A percentile compares a stretch with the other conserved stretches of the same genome.
These are phyloP conservation scores for Durusdinium trenchii DNA, from an alignment of 73 alveolate species.

Conservation along the genomic window DNA sequence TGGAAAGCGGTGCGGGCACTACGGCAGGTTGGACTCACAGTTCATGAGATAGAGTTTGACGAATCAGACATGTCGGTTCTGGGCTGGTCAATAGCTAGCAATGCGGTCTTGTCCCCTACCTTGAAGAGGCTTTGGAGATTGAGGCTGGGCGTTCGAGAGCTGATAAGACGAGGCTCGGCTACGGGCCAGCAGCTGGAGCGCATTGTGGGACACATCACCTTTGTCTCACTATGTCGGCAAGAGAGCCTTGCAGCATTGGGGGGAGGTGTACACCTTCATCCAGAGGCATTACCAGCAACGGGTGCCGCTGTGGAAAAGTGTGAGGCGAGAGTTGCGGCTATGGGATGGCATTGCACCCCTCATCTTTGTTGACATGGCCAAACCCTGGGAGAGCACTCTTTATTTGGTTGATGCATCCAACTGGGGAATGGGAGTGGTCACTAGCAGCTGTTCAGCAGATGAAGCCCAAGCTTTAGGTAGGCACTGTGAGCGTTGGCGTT, in stretches of 20 bases:
- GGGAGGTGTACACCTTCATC: not conserved
- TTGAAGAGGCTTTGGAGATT: not conserved
- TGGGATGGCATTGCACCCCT: not conserved
- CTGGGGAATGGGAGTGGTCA: not conserved
- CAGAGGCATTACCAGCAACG: not conserved
- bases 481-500: not conserved
- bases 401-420: not conserved
- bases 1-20: not conserved
- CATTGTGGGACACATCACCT: not conserved
- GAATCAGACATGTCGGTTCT: not conserved
- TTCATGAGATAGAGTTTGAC: not conserved
- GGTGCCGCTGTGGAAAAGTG: not conserved
- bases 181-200: not conserved
- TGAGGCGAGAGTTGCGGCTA: not conserved
- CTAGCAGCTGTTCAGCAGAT: no score
- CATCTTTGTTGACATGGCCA: not conserved
- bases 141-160: not conserved
- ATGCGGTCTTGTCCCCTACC: not conserved
- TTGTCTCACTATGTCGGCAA: conserved; percentile 96
- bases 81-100: not conserved
- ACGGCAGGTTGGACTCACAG: not conserved
- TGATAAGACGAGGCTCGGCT: not conserved
- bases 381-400: not conserved
- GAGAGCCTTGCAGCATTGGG: conserved; percentile 97
- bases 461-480: not conserved